phyloP scores from a whole-genome alignment of 192 early-diverging fungal genomes.

The Podila clonocystis region DNA sequence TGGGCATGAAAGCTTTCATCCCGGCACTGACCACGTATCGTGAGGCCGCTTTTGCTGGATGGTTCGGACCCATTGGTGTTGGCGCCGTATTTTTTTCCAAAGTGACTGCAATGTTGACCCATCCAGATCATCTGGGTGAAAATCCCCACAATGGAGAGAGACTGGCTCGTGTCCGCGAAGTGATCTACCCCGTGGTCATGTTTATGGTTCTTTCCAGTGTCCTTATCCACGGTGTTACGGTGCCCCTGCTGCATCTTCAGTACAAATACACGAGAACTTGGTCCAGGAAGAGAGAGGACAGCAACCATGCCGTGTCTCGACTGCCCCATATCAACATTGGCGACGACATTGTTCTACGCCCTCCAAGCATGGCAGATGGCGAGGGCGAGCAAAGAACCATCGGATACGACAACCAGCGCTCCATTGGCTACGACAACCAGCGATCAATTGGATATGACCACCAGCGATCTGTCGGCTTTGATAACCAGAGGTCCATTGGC shows the following conservation, averaged over 20 bases:
- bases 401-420: conserved; percentile 28
- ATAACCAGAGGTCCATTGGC: conserved; percentile 38
- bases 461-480: conserved; percentile 31
- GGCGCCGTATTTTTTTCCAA: conserved; percentile 64
- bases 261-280: conserved; percentile 50
- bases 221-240: conserved; percentile 84
- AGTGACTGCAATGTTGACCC: conserved; percentile 39
- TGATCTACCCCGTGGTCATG: conserved; percentile 68
- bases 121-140: conserved; percentile 20
- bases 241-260: conserved; percentile 75
- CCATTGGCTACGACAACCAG: conserved; percentile 41
- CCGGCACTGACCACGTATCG: conserved; percentile 75
- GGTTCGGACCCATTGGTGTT: conserved; percentile 92
- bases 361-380: conserved; percentile 25
- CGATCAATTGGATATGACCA: conserved; percentile 37
- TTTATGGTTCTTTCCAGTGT: conserved; percentile 86
- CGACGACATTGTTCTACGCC: conserved; percentile 47
- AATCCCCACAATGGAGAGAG: not conserved
- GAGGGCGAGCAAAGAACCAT: conserved; percentile 21
- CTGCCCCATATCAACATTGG: conserved; percentile 52
- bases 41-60: conserved; percentile 86
- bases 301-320: conserved; percentile 40
- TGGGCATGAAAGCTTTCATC: conserved; percentile 69
- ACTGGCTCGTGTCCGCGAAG: conserved; percentile 19
- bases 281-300: conserved; percentile 47